Percentiles rank a stretch among this genome's conserved stretches.
Evolutionary conservation across 352 stramenopile species (phyloP).

Genomic region (Pythium aquatile): DNA sequence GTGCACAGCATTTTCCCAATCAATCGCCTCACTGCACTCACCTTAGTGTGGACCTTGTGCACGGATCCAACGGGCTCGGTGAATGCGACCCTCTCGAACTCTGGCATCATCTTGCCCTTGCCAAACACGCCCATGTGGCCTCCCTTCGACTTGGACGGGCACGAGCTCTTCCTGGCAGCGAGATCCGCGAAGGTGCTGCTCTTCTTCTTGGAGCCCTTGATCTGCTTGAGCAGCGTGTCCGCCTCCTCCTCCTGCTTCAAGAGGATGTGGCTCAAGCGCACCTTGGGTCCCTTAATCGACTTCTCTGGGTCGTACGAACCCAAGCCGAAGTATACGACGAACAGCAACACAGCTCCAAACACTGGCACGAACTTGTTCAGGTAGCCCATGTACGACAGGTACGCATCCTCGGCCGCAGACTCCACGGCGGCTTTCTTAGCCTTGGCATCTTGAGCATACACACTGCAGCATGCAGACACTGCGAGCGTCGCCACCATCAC

Average conservation of each 20-base stretch:
- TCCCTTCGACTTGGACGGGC: slow-evolving; percentile 58
- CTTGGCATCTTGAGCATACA: slow-evolving; percentile 1
- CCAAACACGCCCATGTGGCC: slow-evolving; percentile 69
- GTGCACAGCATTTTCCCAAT: neutral
- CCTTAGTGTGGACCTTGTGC: slow-evolving; percentile 58
- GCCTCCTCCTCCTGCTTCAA: slow-evolving; percentile 54
- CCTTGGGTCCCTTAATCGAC: slow-evolving; percentile 31
- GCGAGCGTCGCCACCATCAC: neutral
- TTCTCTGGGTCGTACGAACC: slow-evolving; percentile 12
- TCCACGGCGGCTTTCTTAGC: neutral
- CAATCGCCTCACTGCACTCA: slow-evolving; percentile 5
- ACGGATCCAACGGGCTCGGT: slow-evolving; percentile 51
- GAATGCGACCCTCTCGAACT: slow-evolving; percentile 74
- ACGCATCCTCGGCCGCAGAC: slow-evolving; percentile 5
- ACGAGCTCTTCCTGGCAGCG: slow-evolving; percentile 47
- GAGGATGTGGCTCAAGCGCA: slow-evolving; percentile 63
- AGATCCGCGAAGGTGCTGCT: slow-evolving; percentile 50
- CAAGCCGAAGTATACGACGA: slow-evolving; percentile 26
- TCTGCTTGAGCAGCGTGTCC: slow-evolving; percentile 54
- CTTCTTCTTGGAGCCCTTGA: slow-evolving; percentile 53
- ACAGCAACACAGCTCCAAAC: slow-evolving; percentile 10
- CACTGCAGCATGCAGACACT: neutral
- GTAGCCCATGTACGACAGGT: slow-evolving; percentile 27
- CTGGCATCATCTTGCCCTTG: slow-evolving; percentile 69
- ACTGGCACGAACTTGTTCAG: slow-evolving; percentile 28